Evolutionary conservation across 2,329 filamentous ascomycete genomes (phyloP).

Genomic region (Sporothrix curviconia): DNA sequence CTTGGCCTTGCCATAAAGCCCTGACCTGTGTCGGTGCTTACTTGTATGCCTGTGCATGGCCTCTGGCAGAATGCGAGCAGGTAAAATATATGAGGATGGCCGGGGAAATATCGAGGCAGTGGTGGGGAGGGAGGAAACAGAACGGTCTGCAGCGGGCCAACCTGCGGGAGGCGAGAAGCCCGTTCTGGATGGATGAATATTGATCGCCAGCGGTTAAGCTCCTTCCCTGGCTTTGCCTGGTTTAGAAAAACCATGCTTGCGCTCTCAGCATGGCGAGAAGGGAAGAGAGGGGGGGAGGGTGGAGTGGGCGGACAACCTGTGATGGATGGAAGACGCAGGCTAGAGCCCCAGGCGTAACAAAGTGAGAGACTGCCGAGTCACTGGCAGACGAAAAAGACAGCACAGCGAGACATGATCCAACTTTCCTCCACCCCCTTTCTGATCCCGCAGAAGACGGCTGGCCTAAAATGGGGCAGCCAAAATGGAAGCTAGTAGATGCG

Average conservation of each 20-base stretch:
- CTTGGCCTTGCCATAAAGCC: too few species aligned
- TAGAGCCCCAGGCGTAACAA: too few species aligned
- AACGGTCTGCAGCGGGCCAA: not conserved
- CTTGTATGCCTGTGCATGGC: not conserved
- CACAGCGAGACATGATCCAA: not conserved
- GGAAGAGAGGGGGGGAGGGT: not conserved
- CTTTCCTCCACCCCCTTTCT: not conserved
- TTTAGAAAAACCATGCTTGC: not conserved
- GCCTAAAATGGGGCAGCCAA: constrained; percentile 5
- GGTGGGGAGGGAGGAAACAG: not conserved
- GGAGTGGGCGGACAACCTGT: too few species aligned
- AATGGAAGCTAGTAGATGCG: not conserved
- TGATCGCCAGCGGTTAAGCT: not conserved
- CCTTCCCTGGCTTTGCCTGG: not conserved
- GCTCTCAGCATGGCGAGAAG: not conserved
- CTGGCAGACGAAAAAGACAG: not conserved
- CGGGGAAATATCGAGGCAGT: not conserved
- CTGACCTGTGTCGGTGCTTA: too few species aligned
- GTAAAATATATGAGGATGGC: not conserved
- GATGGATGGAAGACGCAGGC: not conserved
- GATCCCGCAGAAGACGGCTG: not conserved
- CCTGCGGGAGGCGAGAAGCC: not conserved
- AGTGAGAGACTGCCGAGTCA: not conserved
- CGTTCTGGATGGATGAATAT: not conserved
- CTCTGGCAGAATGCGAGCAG: not conserved